Conservation (phyloP, 225 moss, liverwort and hornwort species). For the Pleurozium schreberi region DNA sequence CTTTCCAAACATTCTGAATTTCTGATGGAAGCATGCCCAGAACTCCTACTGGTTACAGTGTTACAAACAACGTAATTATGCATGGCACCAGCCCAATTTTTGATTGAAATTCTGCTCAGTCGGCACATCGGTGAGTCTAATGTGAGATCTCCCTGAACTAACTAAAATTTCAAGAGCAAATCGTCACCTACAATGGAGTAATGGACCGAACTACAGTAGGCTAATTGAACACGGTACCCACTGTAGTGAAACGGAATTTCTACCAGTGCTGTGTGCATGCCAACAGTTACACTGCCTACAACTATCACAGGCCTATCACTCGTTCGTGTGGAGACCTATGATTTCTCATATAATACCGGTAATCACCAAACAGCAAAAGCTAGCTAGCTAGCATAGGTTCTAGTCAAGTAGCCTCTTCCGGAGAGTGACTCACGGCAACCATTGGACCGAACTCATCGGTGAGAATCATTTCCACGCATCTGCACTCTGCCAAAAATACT, state of each 20-base stretch:
- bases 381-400: not conserved
- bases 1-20: not conserved
- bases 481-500: slow-evolving; percentile 24
- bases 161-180: not conserved
- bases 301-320: not conserved
- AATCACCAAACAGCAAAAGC: not conserved
- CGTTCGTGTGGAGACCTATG: not conserved
- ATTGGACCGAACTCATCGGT: not conserved
- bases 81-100: not conserved
- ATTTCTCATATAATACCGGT: not conserved
- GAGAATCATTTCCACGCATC: slow-evolving; percentile 30
- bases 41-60: not conserved
- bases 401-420: not conserved
- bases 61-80: not conserved
- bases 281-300: not conserved
- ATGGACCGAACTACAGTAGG: not conserved
- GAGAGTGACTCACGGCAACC: not conserved
- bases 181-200: not conserved
- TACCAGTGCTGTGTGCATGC: not conserved
- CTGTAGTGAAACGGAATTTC: not conserved
- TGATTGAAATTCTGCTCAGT: not conserved
- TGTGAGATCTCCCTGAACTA: not conserved
- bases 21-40: not conserved
- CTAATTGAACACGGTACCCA: not conserved
- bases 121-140: not conserved